Percentiles rank a stretch among this genome's conserved stretches.
These are phyloP conservation scores for Colletotrichum limetticola DNA, from an alignment of 2,329 filamentous ascomycete genomes.

Conservation along the genomic window DNA sequence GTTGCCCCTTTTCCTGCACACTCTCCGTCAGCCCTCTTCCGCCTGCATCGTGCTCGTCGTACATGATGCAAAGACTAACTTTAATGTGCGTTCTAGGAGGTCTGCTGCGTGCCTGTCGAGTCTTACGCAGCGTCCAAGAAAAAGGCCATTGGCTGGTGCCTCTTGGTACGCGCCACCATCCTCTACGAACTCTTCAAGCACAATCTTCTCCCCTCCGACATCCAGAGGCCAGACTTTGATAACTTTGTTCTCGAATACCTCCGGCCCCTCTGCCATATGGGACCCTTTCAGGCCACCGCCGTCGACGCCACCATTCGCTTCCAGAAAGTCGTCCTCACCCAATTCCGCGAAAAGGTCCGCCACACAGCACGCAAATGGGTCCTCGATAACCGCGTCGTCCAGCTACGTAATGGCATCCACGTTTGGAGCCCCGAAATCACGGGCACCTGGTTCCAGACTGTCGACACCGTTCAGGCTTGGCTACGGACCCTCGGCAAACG, in stretches of 20 bases:
- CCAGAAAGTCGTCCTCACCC: neutral
- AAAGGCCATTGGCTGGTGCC: neutral
- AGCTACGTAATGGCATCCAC: neutral
- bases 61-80: too few species aligned
- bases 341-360: neutral
- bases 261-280: conserved; percentile 3
- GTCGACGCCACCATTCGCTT: neutral
- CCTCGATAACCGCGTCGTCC: neutral
- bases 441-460: neutral
- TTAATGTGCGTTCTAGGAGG: neutral
- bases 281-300: neutral
- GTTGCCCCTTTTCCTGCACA: too few species aligned
- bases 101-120: neutral
- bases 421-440: neutral
- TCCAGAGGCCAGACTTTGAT: neutral
- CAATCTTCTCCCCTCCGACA: neutral
- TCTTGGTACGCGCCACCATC: neutral
- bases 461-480: neutral
- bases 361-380: neutral
- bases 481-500: neutral
- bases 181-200: neutral
- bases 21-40: too few species aligned
- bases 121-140: neutral
- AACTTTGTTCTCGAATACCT: neutral
- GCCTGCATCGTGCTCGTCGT: too few species aligned